These are phyloP conservation scores for Lentinula aciculospora DNA, from an alignment of 768 basidiomycete genomes.

Conservation along the genomic window DNA sequence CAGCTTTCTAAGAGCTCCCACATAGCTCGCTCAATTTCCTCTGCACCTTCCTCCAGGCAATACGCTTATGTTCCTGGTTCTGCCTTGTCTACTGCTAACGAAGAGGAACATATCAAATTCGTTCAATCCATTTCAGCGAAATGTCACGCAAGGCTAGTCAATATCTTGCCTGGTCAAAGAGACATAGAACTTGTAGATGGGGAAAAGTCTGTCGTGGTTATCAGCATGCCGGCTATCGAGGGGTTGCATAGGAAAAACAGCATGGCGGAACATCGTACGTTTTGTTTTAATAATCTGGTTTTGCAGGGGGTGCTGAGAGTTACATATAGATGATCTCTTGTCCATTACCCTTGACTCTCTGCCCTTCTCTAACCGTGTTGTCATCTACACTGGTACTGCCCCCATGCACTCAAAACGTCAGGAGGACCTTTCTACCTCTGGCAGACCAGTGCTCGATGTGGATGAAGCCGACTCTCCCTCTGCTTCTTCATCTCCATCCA, in stretches of 20 bases:
- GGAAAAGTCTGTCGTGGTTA: slow-evolving; percentile 46
- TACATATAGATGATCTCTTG: slow-evolving; percentile 42
- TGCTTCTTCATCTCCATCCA: slow-evolving; percentile 14
- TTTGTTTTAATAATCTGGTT: not conserved
- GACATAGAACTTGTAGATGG: slow-evolving; percentile 28
- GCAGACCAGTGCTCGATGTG: slow-evolving; percentile 10
- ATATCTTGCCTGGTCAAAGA: slow-evolving; percentile 32
- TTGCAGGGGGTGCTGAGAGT: slow-evolving; percentile 27
- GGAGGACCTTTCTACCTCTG: not conserved
- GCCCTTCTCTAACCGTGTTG: slow-evolving; percentile 46
- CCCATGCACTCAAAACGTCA: slow-evolving; percentile 37
- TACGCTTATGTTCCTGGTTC: slow-evolving; percentile 50
- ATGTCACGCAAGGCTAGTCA: slow-evolving; percentile 48
- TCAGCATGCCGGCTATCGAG: slow-evolving; percentile 42
- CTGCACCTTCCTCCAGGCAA: slow-evolving; percentile 52
- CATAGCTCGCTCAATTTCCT: slow-evolving; percentile 40
- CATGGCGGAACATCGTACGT: slow-evolving; percentile 54
- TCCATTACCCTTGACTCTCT: slow-evolving; percentile 36
- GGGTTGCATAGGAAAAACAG: slow-evolving; percentile 35
- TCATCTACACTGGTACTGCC: slow-evolving; percentile 58
- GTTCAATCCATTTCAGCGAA: slow-evolving; percentile 39
- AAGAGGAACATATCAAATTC: slow-evolving; percentile 24
- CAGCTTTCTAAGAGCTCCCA: slow-evolving; percentile 45
- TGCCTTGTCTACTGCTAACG: slow-evolving; percentile 1
- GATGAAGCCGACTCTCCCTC: slow-evolving; percentile 16